phyloP scores from a whole-genome alignment of 139 green algal species.

The Volvox africanus region DNA sequence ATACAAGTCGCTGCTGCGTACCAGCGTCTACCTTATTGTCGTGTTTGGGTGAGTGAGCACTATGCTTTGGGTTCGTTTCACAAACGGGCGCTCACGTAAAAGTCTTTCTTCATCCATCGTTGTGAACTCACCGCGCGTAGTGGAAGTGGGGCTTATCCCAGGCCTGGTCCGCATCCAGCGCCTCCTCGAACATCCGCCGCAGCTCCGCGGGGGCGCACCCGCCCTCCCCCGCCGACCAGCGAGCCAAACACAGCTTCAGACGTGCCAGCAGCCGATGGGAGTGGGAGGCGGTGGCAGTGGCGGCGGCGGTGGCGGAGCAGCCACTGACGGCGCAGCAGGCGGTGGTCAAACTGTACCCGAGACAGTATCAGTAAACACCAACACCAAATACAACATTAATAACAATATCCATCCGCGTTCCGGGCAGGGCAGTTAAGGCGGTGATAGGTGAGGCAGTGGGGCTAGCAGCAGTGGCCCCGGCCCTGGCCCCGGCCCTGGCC shows the following conservation, averaged over 20 bases:
- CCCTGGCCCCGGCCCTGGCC: too few species aligned
- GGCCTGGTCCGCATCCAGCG: slow-evolving; percentile 61
- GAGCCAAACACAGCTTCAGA: slow-evolving; percentile 13
- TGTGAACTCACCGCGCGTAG: slow-evolving; percentile 76
- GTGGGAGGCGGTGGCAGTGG: slow-evolving; percentile 57
- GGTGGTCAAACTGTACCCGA: not conserved
- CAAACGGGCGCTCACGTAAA: too few species aligned
- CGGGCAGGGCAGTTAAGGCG: too few species aligned
- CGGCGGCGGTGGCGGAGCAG: not conserved
- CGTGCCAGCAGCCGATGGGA: not conserved
- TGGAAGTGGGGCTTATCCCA: slow-evolving; percentile 92
- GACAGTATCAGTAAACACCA: too few species aligned
- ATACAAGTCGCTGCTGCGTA: not conserved
- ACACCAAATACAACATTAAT: too few species aligned
- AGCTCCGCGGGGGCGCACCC: slow-evolving; percentile 47
- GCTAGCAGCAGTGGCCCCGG: too few species aligned
- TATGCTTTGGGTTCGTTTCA: too few species aligned
- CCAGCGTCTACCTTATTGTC: too few species aligned
- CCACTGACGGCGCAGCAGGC: not conserved
- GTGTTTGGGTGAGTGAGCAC: too few species aligned
- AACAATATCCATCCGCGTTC: too few species aligned
- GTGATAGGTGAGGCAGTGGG: too few species aligned
- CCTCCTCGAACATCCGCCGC: slow-evolving; percentile 75
- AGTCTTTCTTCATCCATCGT: not conserved
- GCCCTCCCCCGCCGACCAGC: slow-evolving; percentile 46